Evolutionary conservation across 768 basidiomycete genomes (phyloP).

Genomic region (Leccinum arenicola): DNA sequence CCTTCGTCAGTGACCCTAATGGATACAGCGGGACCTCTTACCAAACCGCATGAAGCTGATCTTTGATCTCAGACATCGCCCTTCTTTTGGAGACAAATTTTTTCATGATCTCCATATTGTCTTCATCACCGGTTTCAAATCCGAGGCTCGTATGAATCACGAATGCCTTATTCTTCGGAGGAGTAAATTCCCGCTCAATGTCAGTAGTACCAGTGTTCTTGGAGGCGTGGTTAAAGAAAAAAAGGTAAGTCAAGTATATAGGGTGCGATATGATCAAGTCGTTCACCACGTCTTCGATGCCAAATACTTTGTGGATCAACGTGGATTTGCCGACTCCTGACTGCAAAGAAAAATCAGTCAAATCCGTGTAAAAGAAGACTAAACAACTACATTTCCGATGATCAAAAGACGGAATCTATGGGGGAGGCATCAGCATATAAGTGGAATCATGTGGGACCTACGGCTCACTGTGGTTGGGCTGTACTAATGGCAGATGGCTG

Average conservation of each 20-base stretch:
- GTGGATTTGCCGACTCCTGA: slow-evolving; percentile 18
- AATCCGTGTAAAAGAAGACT: background rate
- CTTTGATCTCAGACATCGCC: background rate
- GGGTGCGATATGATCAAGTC: background rate
- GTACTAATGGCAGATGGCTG: slow-evolving; percentile 7
- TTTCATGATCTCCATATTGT: slow-evolving; percentile 5
- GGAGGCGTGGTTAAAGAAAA: slow-evolving; percentile 4
- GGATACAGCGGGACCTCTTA: background rate
- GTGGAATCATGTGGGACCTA: no score
- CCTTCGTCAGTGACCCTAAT: background rate
- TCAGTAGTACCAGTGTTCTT: background rate
- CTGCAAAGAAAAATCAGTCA: slow-evolving; percentile 2
- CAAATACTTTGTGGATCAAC: slow-evolving; percentile 4
- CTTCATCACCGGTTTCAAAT: slow-evolving; percentile 13
- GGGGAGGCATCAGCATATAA: background rate
- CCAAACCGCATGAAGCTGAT: slow-evolving; percentile 18
- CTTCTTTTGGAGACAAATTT: background rate
- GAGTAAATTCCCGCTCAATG: slow-evolving; percentile 14
- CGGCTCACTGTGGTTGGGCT: slow-evolving; percentile 6
- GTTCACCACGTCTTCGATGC: slow-evolving; percentile 9
- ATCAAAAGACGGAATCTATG: slow-evolving; percentile 16
- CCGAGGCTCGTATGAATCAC: slow-evolving; percentile 21
- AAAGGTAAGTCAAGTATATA: background rate
- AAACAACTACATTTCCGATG: slow-evolving; percentile 11
- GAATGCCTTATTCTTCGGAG: slow-evolving; percentile 8